Percentiles rank a stretch among this genome's conserved stretches.
These are phyloP conservation scores for Lithohypha guttulata DNA, from an alignment of 2,329 filamentous ascomycete genomes.

Conservation along the genomic window DNA sequence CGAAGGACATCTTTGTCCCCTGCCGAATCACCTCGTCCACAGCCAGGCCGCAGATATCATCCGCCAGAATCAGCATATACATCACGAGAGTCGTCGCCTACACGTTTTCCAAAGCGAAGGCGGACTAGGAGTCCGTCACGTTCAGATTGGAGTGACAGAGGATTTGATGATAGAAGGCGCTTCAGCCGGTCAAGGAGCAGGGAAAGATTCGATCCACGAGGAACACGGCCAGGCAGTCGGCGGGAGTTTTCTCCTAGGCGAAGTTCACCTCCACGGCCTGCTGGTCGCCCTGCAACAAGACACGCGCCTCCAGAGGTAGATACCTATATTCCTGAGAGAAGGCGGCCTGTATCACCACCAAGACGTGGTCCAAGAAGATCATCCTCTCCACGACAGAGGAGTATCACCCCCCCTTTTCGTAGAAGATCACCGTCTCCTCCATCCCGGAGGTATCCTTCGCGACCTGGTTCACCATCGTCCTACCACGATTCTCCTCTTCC, in stretches of 20 bases:
- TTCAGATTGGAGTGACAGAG: constrained; percentile 13
- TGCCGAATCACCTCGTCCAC: constrained; percentile 10
- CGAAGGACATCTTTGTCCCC: constrained; percentile 18
- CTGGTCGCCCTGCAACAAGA: constrained; percentile 25
- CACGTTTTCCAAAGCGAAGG: constrained; percentile 17
- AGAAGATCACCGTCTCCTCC: constrained; percentile 7
- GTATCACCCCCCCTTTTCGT: constrained; percentile 9
- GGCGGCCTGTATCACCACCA: constrained; percentile 26
- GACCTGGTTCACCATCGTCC: constrained; percentile 9
- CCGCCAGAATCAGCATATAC: constrained; percentile 11
- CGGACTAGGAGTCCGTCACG: constrained; percentile 21
- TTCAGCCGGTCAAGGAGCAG: constrained; percentile 28
- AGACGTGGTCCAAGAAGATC: constrained; percentile 22
- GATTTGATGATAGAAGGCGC: constrained; percentile 22
- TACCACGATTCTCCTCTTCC: constrained; percentile 11
- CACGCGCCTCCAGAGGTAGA: constrained; percentile 19
- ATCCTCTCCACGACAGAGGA: constrained; percentile 10
- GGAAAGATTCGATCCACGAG: constrained; percentile 27
- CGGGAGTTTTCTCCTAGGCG: constrained; percentile 24
- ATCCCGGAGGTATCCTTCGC: constrained; percentile 9
- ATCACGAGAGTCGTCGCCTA: constrained; percentile 16
- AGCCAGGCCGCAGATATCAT: constrained; percentile 7
- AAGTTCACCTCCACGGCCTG: constrained; percentile 24
- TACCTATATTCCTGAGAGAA: constrained; percentile 20
- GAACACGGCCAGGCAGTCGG: constrained; percentile 23